These are phyloP conservation scores for Daldinia grandis DNA, from an alignment of 495 filamentous ascomycete species.

Conservation along the genomic window DNA sequence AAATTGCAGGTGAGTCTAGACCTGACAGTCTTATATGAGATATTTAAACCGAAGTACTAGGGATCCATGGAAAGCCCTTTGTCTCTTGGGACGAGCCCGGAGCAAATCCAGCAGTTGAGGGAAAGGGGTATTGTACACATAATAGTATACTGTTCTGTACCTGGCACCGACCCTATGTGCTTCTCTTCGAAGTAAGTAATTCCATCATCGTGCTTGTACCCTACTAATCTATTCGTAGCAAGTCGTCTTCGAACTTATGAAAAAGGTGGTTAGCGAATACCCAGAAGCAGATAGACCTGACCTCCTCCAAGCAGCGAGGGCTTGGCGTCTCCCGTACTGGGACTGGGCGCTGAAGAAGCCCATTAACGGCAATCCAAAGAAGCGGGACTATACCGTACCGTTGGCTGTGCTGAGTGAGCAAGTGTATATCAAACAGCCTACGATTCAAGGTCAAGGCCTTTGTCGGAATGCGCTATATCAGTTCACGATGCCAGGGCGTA, in stretches of 20 bases:
- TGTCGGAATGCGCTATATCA: background rate
- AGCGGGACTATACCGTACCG: background rate
- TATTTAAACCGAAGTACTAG: background rate
- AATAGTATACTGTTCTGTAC: background rate
- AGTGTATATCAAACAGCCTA: background rate
- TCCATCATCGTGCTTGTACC: background rate
- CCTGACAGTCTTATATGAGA: background rate
- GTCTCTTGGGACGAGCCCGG: background rate
- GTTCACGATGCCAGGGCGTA: background rate
- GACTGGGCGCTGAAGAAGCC: background rate
- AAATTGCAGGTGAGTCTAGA: background rate
- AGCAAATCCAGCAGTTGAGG: background rate
- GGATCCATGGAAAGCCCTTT: background rate
- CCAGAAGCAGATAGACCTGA: background rate
- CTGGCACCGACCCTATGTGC: background rate
- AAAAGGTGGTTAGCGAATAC: background rate
- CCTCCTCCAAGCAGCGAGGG: background rate
- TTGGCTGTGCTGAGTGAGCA: background rate
- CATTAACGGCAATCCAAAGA: background rate
- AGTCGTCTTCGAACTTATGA: background rate
- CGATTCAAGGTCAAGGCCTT: background rate
- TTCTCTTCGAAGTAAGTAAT: background rate
- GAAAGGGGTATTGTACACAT: background rate
- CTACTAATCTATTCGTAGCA: background rate
- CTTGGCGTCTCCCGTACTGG: background rate